Percentiles rank a stretch among this genome's conserved stretches.
Evolutionary conservation across 495 filamentous ascomycete genomes (phyloP).

Genomic region (Copromyces sp.): DNA sequence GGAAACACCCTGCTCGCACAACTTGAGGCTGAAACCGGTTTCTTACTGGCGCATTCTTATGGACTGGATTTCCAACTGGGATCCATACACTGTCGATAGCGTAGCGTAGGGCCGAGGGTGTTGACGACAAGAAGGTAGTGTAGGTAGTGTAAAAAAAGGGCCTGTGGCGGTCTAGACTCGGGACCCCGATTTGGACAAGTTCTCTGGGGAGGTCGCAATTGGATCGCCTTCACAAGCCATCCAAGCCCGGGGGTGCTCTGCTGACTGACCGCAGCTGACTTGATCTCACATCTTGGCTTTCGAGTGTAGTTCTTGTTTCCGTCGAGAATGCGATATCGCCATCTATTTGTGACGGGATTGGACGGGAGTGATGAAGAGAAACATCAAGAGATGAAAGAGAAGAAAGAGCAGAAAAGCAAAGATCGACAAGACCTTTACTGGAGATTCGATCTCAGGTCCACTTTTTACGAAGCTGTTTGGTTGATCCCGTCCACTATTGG

Average conservation of each 20-base stretch:
- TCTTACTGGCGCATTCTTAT: background rate
- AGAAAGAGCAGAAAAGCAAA: background rate
- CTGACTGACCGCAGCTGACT: background rate
- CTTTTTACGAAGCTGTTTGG: background rate
- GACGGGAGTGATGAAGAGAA: background rate
- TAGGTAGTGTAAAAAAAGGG: background rate
- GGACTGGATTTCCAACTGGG: background rate
- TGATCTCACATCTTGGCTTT: background rate
- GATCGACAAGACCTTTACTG: background rate
- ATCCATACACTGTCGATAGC: background rate
- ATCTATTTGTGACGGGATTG: background rate
- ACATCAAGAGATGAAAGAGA: background rate
- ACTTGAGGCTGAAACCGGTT: background rate
- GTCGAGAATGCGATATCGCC: background rate
- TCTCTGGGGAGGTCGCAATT: background rate
- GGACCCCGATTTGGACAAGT: background rate
- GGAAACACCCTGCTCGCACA: background rate
- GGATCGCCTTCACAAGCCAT: background rate
- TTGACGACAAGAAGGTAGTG: background rate
- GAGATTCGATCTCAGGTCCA: background rate
- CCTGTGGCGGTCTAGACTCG: background rate
- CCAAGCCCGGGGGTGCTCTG: background rate
- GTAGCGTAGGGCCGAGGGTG: background rate
- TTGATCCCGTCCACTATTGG: background rate
- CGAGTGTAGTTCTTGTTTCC: background rate